Percentiles rank a stretch among this genome's conserved stretches.
phyloP scores from a whole-genome alignment of 2,329 filamentous ascomycete species.

The Xylariomycetidae sp. region DNA sequence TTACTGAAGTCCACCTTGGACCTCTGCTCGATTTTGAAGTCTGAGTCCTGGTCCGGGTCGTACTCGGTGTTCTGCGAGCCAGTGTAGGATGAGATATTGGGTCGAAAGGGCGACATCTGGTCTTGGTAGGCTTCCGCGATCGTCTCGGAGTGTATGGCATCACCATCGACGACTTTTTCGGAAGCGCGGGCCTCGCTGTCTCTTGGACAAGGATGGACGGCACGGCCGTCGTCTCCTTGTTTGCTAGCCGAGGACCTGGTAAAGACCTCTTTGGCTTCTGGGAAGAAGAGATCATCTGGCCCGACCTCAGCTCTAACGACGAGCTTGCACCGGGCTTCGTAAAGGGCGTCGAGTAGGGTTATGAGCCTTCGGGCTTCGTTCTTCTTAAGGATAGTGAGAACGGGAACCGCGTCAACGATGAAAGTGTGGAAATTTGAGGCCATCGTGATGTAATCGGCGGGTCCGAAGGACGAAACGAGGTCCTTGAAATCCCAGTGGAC shows the following conservation, averaged over 20 bases:
- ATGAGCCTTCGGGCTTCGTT: conserved; percentile 80
- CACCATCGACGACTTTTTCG: conserved; percentile 28
- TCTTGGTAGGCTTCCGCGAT: conserved; percentile 75
- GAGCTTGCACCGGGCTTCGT: conserved; percentile 76
- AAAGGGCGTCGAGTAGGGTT: conserved; percentile 73
- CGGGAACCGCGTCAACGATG: conserved; percentile 65
- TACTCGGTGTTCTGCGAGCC: conserved; percentile 42
- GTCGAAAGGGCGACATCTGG: conserved; percentile 69
- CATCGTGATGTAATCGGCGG: conserved; percentile 78
- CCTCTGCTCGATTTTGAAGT: conserved; percentile 40
- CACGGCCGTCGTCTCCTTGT: conserved; percentile 13
- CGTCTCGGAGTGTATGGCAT: conserved; percentile 60
- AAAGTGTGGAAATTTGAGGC: conserved; percentile 77
- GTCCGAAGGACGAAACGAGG: conserved; percentile 65
- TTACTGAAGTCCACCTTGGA: conserved; percentile 60
- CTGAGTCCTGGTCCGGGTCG: conserved; percentile 53
- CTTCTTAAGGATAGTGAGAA: conserved; percentile 64
- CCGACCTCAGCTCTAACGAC: conserved; percentile 62
- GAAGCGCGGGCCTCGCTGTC: conserved; percentile 1
- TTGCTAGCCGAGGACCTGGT: neutral
- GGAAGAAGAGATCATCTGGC: conserved; percentile 76
- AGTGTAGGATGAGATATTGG: conserved; percentile 67
- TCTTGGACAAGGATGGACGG: too few relatives aligned
- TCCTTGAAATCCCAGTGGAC: conserved; percentile 64
- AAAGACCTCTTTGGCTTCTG: conserved; percentile 42